Base-by-base conservation (phyloP, 345 rosid species). In the Citrus trifoliata region DNA sequence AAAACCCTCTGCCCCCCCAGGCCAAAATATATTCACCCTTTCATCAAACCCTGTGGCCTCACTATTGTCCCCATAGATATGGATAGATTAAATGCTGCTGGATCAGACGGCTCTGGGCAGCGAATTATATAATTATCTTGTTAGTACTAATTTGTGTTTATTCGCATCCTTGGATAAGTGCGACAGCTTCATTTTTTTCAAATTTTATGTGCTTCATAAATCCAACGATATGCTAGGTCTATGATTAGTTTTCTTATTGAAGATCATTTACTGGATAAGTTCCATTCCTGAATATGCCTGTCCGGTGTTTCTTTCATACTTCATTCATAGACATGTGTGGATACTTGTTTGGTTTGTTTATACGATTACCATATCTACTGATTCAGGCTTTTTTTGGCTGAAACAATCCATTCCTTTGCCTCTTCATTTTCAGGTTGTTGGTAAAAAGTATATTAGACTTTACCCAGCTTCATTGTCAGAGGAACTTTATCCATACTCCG, bases 381-480 rank as follows among this genome's bases (percentile, higher is more conserved):
- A 46, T 46, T 46, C 51, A 46, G 22, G 70, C 42, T 6, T 71
- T 10, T 27, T 71, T 24, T 33, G 38, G 22, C 72, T 71, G 32
- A 14, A 75, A 67, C n/a, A 66, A 68, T 70, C 35, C 63, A 2
- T 81, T 74, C 30, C 51, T 62, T 13, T 46, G 51, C 16, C 28
- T 69, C 38, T 74, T 37, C 64, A 51, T 72, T 73, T 72, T 77
- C 86, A 95, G 99, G 98, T 93, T 80, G 99, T 95, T 76, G 99
- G 99, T 21, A 89, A 87, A 78, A 95, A 95, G 83, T 95, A 95
- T 81, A 56, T 95, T 66, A 87, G 99, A 88, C 97, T 95, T 66
- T 95, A 95, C 83, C 76, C 90, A 61, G 84, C 93, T 76, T 89
- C 95, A 14, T 16, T 90, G 74, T 87, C 88, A 10, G 94, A 90